Conservation (phyloP, 1,284 basidiomycete species). For the Boletus semigastroideus region DNA sequence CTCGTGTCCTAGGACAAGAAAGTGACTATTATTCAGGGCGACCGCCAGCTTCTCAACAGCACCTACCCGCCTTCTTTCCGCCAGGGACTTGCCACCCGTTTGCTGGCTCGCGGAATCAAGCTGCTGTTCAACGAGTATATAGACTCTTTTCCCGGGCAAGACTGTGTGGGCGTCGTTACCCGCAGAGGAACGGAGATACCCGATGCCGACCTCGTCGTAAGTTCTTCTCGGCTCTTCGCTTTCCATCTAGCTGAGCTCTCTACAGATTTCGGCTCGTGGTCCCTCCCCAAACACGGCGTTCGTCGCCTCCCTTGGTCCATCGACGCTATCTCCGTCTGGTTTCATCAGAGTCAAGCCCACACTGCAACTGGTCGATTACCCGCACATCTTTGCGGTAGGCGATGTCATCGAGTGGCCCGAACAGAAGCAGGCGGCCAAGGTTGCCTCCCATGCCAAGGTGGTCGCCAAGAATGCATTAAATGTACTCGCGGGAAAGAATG, state of each 20-base stretch:
- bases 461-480: constrained; percentile 48
- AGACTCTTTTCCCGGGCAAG: constrained; percentile 43
- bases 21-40: constrained; percentile 64
- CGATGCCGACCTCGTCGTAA: constrained; percentile 57
- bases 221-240: constrained; percentile 18
- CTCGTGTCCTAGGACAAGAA: constrained; percentile 45
- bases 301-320: constrained; percentile 43
- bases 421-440: constrained; percentile 58
- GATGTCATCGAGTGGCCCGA: constrained; percentile 60
- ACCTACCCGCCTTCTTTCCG: constrained; percentile 60
- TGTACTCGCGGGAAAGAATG: constrained; percentile 38
- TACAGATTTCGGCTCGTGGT: constrained; percentile 50
- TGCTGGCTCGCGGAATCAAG: constrained; percentile 46
- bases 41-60: constrained; percentile 51
- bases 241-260: not conserved
- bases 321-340: constrained; percentile 41
- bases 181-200: constrained; percentile 49
- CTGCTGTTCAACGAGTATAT: constrained; percentile 57
- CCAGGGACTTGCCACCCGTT: constrained; percentile 42
- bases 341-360: constrained; percentile 51
- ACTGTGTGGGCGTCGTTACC: constrained; percentile 44
- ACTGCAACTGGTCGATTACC: constrained; percentile 47
- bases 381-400: constrained; percentile 57
- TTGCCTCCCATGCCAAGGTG: constrained; percentile 41
- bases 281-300: constrained; percentile 51